A percentile compares a stretch with the other conserved stretches of the same genome.
These are phyloP conservation scores for Tubosaeta sp. DNA, from an alignment of 768 basidiomycete genomes.

Conservation along the genomic window DNA sequence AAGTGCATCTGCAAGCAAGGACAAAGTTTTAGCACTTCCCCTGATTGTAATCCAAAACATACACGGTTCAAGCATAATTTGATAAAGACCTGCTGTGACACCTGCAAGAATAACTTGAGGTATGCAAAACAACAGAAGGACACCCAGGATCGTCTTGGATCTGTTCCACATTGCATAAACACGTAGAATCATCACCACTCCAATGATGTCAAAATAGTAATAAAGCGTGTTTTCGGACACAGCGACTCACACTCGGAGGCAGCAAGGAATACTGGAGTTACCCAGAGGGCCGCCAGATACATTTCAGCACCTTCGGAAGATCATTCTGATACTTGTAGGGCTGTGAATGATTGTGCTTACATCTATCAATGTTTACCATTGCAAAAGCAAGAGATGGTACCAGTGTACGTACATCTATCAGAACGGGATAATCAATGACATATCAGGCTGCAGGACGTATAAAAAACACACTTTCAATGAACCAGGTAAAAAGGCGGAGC, in stretches of 20 bases:
- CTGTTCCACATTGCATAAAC: neutral
- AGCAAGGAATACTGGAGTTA: neutral
- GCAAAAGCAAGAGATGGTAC: no score
- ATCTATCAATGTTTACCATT: neutral
- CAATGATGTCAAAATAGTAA: neutral
- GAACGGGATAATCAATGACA: neutral
- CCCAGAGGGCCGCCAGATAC: neutral
- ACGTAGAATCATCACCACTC: neutral
- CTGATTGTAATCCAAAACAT: neutral
- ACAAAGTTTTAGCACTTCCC: neutral
- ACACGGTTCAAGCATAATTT: neutral
- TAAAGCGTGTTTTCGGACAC: no score
- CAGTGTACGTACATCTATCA: neutral
- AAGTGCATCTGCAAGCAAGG: neutral
- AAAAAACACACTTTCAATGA: neutral
- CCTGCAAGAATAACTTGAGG: neutral
- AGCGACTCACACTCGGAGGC: slow-evolving; percentile 4
- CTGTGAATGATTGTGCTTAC: neutral
- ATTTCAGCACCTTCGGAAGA: neutral
- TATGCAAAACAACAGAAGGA: neutral
- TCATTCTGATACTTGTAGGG: neutral
- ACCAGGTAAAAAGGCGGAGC: neutral
- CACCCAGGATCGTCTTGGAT: neutral
- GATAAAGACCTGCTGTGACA: neutral
- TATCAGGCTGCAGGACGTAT: no score